A percentile compares a stretch with the other conserved stretches of the same genome.
These are phyloP conservation scores for Trichosanthes truncata DNA, from an alignment of 306 rosid genomes.

Conservation along the genomic window DNA sequence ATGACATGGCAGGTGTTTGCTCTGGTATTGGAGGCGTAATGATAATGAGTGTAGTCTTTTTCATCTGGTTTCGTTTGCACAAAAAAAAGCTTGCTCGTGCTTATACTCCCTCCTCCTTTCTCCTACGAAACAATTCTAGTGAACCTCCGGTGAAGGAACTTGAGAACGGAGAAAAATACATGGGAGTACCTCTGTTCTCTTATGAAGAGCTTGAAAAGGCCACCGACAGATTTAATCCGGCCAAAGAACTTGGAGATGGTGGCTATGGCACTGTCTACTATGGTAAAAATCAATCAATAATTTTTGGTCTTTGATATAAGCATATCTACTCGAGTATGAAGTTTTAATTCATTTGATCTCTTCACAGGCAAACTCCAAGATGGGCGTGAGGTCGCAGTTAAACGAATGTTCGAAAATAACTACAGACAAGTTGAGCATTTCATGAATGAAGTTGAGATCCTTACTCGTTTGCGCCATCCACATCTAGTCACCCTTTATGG, in stretches of 20 bases:
- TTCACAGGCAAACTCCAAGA: constrained; percentile 51
- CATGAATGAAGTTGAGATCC: constrained; percentile 55
- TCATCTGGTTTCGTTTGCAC: constrained; percentile 12
- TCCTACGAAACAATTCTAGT: constrained; percentile 32
- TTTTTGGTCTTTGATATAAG: background rate
- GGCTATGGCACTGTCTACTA: constrained; percentile 78
- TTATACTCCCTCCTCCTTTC: constrained; percentile 9
- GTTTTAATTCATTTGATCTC: background rate
- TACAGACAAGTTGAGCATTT: constrained; percentile 70
- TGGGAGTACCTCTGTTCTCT: constrained; percentile 38
- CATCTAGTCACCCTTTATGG: constrained; percentile 79
- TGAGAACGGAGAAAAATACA: constrained; percentile 39
- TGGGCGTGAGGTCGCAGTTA: constrained; percentile 72
- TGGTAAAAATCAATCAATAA: constrained; percentile 28
- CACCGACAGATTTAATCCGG: constrained; percentile 44
- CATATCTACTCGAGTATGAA: background rate
- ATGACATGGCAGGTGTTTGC: constrained; percentile 20
- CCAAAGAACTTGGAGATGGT: constrained; percentile 77
- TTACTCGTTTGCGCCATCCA: constrained; percentile 45
- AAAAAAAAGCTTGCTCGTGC: constrained; percentile 26
- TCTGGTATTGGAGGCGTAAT: constrained; percentile 1
- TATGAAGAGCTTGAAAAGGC: constrained; percentile 66
- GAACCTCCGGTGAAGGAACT: constrained; percentile 19
- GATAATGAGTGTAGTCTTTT: background rate
- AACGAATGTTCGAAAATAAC: constrained; percentile 67